phyloP scores from a whole-genome alignment of 108 stramenopile genomes.

The Cyclostephanos tholiformis region DNA sequence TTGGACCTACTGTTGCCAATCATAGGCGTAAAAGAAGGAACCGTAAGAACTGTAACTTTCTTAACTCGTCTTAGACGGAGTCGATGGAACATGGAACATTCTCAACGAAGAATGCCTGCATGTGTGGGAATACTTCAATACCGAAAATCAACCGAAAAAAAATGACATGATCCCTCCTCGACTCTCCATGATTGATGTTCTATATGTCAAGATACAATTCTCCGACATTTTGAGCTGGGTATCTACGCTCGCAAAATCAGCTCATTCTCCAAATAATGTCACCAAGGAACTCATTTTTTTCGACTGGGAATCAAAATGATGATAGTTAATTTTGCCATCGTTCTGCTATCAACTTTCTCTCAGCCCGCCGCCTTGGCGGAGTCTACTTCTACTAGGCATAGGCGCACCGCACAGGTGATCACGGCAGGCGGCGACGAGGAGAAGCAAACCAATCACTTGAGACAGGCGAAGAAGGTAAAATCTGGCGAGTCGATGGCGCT shows the following conservation, averaged over 20 bases:
- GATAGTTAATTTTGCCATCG: background rate
- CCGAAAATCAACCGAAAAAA: background rate
- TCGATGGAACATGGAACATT: background rate
- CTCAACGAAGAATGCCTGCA: background rate
- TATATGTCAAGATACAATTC: too few species aligned
- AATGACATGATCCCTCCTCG: background rate
- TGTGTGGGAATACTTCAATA: background rate
- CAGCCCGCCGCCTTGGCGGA: background rate
- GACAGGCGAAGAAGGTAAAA: conserved; percentile 12
- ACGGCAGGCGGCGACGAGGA: background rate
- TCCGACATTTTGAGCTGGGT: background rate
- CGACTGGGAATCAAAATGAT: background rate
- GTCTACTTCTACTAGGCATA: background rate
- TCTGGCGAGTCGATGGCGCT: background rate
- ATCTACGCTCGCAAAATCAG: background rate
- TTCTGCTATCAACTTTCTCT: conserved; percentile 6
- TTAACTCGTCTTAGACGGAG: background rate
- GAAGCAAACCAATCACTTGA: conserved; percentile 3
- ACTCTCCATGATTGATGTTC: background rate
- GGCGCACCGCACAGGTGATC: background rate
- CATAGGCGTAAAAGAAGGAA: background rate
- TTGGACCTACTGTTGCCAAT: background rate
- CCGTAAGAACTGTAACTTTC: background rate
- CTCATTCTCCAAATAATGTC: background rate
- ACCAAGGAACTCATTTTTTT: background rate